Evolutionary conservation across 2,329 filamentous ascomycete genomes (phyloP).

Genomic region (Claviceps spartinae): DNA sequence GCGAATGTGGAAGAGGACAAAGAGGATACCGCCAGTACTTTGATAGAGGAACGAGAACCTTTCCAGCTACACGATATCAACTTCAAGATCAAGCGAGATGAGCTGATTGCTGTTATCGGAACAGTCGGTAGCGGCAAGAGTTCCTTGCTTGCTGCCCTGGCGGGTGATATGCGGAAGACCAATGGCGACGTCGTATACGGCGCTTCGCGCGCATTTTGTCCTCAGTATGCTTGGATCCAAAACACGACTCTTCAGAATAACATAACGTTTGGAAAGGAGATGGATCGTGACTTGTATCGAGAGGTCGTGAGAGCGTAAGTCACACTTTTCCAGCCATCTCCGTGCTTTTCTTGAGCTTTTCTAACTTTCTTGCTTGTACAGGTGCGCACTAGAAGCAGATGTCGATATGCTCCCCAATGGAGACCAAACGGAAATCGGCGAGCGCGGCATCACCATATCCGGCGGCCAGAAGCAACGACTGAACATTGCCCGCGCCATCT

Average conservation of each 20-base stretch:
- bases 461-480: slow-evolving; percentile 91
- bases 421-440: slow-evolving; percentile 85
- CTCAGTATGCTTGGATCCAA: slow-evolving; percentile 96
- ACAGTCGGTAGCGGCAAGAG: slow-evolving; percentile 84
- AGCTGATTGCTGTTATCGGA: slow-evolving; percentile 75
- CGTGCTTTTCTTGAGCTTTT: neutral
- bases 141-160: slow-evolving; percentile 75
- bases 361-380: slow-evolving; percentile 10
- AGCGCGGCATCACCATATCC: slow-evolving; percentile 88
- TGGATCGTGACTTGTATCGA: slow-evolving; percentile 66
- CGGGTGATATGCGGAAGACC: slow-evolving; percentile 86
- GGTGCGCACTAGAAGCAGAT: slow-evolving; percentile 73
- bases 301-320: slow-evolving; percentile 62
- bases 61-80: slow-evolving; percentile 60
- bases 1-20: slow-evolving; percentile 29
- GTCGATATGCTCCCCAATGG: slow-evolving; percentile 85
- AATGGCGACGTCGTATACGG: slow-evolving; percentile 60
- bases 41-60: slow-evolving; percentile 47
- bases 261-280: slow-evolving; percentile 74
- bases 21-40: slow-evolving; percentile 38
- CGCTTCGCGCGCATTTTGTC: slow-evolving; percentile 76
- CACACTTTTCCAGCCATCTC: neutral
- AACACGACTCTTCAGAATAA: slow-evolving; percentile 80
- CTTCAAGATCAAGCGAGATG: slow-evolving; percentile 56
- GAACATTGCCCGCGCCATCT: slow-evolving; percentile 76